Base-by-base conservation (phyloP, 2,329 filamentous ascomycete species). In the Colletotrichum echinochloae region DNA sequence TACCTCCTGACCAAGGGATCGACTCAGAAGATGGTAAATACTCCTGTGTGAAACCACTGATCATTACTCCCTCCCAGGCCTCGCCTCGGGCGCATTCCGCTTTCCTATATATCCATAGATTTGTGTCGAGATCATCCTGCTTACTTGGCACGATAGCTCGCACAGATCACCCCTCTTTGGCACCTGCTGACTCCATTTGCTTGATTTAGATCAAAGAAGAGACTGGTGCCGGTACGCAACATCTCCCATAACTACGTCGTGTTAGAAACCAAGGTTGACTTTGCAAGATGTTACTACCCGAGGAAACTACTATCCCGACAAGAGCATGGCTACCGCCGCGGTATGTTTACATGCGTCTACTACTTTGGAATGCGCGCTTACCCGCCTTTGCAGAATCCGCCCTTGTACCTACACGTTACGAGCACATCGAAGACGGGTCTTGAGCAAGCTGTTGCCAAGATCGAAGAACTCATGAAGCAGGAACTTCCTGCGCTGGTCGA, bases 1-100 rank as follows among this genome's bases (percentile, higher is more conserved):
- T 99, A 99, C 82, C 92, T 95, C 81, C 88, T 99, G 84, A 99
- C 95, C 74, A 98, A 98, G 86, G 94, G 95, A 78, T 93, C 94
- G 77, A 97, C 94, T 75, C 96, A 98, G 87, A 97, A 97, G 90
- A 97, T 96, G 95, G 96, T 99, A 98, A 97, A 92, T 95, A 91
- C 66, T 72, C 83, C 83, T 88, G 89, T 76, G 74, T 65, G 74
- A 73, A 73, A 76, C 71, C 78, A 84, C 78, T 82, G 79, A 82
- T 80, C 73, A 70, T 70, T 57, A 8, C 49, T 72, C 74, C 66
- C 46, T 65, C 56, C 61, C 72, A 72, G 72, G 56, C 39, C 60
- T 60, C 65, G 44, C 57, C 57, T 59, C 52, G 57, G 64, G 64
- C 67, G 67, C 44, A 54, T 59, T 63, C 57, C 67, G 64, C 54